Evolutionary conservation across 2,329 filamentous ascomycete genomes (phyloP), one percentile per base, ranked within the genome.

Genomic region (Proliferodiscus dingleyae): DNA sequence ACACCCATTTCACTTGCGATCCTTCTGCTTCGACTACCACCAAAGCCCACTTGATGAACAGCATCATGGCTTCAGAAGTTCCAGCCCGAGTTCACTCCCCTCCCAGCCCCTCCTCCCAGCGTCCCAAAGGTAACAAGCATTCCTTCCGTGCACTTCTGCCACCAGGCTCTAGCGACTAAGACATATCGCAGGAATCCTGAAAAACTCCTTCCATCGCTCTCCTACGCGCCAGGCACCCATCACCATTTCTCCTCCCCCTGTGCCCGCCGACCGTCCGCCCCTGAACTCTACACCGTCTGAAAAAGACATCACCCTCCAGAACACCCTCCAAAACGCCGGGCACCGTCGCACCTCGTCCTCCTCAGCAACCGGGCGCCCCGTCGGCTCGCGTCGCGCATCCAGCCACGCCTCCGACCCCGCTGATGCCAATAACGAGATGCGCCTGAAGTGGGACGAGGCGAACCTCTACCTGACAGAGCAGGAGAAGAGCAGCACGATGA

Each of bases 391-490:
- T 65, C 69, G 39, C 71, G 71, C 45, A 67, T 73, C 50, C 65
- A 70, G 51, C 9, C 50, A 57, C 4, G 52, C 52, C 2, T 34
- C 51, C 0, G 37, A 37, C 22, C 18, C 43, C n/a, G 45, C 41
- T 29, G 51, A 39, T 49, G 70, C 72, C 26, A 77, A 80, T 41
- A 76, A 81, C 39, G 75, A 73, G 46, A 83, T 78, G 47, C 85
- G 87, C 52, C 83, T 98, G 57, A 95, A 96, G 71, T 98, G 93
- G 93, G 93, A 98, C 67, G 93, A 98, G 72, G 93, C 88, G 37
- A 98, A 98, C 64, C 78, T 98, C 24, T 98, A 96, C 69, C 78
- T 98, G 43, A 93, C 93, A 6, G 93, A 98, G 71, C 91, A 97
- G 68, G 89, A 97, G 68, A 90, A 87, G 68, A 89, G 83, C 49